phyloP scores from a whole-genome alignment of 2,329 filamentous ascomycete genomes.

The Beauveria medogensis region DNA sequence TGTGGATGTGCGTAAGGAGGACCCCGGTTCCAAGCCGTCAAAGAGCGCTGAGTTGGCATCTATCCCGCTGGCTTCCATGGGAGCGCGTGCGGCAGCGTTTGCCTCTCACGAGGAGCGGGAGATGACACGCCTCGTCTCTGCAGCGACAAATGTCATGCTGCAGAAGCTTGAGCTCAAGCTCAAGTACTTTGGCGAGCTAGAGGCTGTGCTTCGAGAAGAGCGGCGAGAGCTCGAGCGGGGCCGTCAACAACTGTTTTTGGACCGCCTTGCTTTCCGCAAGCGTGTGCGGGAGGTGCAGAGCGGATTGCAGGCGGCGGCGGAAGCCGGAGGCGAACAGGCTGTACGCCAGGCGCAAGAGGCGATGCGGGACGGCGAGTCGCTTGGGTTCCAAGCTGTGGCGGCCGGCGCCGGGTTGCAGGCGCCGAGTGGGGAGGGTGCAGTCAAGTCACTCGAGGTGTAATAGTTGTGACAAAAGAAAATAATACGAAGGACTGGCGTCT shows the following conservation, averaged over 20 bases:
- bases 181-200: constrained; percentile 93
- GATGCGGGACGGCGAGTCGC: constrained; percentile 39
- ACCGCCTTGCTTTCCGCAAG: constrained; percentile 83
- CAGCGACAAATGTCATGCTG: constrained; percentile 86
- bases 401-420: constrained; percentile 41
- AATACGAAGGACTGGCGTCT: constrained; percentile 11
- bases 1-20: constrained; percentile 47
- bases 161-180: constrained; percentile 95
- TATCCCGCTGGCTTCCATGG: constrained; percentile 77
- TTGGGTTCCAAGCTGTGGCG: constrained; percentile 44
- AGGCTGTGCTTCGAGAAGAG: constrained; percentile 84
- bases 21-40: constrained; percentile 39
- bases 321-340: constrained; percentile 42
- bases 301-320: constrained; percentile 50
- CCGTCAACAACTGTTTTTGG: constrained; percentile 86
- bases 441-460: constrained; percentile 52
- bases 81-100: constrained; percentile 76
- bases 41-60: constrained; percentile 53
- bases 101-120: constrained; percentile 95
- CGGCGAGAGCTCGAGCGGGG: constrained; percentile 86
- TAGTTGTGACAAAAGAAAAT: constrained; percentile 5
- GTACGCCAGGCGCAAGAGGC: constrained; percentile 39
- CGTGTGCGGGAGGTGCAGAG: constrained; percentile 78
- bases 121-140: constrained; percentile 87
- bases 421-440: constrained; percentile 44